Evolutionary conservation across 345 rosid species (phyloP).

Genomic region (Turritis glabra): DNA sequence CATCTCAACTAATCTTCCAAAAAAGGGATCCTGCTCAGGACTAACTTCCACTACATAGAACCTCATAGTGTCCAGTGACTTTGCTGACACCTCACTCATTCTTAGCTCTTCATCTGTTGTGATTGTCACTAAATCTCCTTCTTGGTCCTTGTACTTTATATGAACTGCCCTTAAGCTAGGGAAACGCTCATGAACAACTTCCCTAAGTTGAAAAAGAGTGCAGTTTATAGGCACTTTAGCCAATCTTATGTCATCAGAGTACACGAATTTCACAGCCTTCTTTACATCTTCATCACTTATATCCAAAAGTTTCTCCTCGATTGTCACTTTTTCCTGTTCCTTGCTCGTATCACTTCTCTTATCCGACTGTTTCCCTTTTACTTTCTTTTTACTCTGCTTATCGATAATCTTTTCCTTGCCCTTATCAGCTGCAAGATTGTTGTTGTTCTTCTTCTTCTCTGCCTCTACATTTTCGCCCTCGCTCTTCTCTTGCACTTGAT

Average conservation of each 20-base stretch:
- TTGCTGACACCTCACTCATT: slow-evolving; percentile 64
- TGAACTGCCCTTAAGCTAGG: slow-evolving; percentile 65
- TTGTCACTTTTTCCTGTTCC: slow-evolving; percentile 57
- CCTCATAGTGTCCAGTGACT: slow-evolving; percentile 52
- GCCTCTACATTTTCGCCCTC: slow-evolving; percentile 29
- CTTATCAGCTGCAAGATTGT: slow-evolving; percentile 25
- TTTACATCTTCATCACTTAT: slow-evolving; percentile 44
- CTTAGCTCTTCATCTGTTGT: slow-evolving; percentile 81
- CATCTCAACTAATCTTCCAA: slow-evolving; percentile 45
- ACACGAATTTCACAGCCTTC: slow-evolving; percentile 69
- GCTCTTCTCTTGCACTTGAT: slow-evolving; percentile 39
- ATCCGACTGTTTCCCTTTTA: slow-evolving; percentile 43
- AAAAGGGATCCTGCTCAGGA: slow-evolving; percentile 61
- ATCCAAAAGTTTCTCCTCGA: slow-evolving; percentile 53
- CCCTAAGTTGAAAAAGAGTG: slow-evolving; percentile 69
- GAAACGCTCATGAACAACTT: slow-evolving; percentile 70
- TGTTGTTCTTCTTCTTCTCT: slow-evolving; percentile 4
- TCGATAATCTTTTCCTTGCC: slow-evolving; percentile 37
- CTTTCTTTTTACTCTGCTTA: slow-evolving; percentile 37
- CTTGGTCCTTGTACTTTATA: slow-evolving; percentile 80
- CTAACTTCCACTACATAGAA: slow-evolving; percentile 64
- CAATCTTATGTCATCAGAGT: slow-evolving; percentile 76
- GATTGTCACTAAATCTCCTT: slow-evolving; percentile 88
- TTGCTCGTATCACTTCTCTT: slow-evolving; percentile 41
- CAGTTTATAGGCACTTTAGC: slow-evolving; percentile 70